Base-by-base conservation (phyloP, 2,329 filamentous ascomycete species). In the Paraconiothyrium sp. region DNA sequence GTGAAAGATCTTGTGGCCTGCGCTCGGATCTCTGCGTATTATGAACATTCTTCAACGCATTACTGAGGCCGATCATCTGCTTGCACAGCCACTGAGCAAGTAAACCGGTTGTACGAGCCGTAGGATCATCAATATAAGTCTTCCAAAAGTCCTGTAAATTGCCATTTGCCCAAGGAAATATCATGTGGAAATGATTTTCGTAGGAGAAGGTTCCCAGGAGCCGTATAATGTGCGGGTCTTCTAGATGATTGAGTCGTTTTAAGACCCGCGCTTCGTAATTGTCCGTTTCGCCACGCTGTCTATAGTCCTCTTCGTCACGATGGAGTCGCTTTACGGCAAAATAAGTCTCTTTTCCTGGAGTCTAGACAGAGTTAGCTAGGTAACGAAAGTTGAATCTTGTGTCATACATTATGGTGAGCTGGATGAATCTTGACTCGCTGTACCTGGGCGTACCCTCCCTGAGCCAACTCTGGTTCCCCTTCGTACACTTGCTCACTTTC, bases 141-240 rank as follows among this genome's bases (percentile, higher is more conserved):
- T 34, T 49, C 60, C 60, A 62, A 27, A 59, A 59, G 5, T 62
- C 34, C 24, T 46, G 50, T 3, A 62, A 44, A 32, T 62, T 62
- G 8, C 51, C 51, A 20, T 59, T 44, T 8, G 57, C 60, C 48
- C 60, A 62, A 13, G 60, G 57, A 41, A 62, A 62, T 16, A 59
- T 44, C 10, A 62, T 30, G 35, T 59, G 50, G 13, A 62, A 32
- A 8, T 48, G 14, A 2, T 43, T 16, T 24, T 57, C 46, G 16
- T 62, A 47, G 14, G 47, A 22, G 41, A 47, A 59, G 3, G 46
- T 57, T 9, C 39, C 57, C 22, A 62, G 43, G 9, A 62, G 52
- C 35, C 60, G 27, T 22, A 62, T 57, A 10, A 62, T 37, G 20
- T 62, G 56, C 11, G 46, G 2, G 35, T 62, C 39, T 5, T 44